Base-by-base conservation (phyloP, 1,284 basidiomycete genomes). In the Heliocybe sulcata region DNA sequence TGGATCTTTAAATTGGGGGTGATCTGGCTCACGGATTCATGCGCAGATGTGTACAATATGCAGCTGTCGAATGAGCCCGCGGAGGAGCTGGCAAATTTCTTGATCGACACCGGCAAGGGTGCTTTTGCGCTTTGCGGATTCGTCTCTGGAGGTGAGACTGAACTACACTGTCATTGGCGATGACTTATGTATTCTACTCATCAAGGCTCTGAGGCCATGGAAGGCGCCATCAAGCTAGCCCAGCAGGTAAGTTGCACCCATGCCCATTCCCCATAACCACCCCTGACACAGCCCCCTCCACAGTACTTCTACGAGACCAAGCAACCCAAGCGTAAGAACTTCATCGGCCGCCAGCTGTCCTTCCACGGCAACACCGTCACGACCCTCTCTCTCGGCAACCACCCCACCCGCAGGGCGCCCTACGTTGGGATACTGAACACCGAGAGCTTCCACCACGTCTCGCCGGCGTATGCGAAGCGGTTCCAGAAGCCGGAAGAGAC, bases 361-460 rank as follows among this genome's bases (percentile, higher is more conserved):
- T 94, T 83, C 70, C 92, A 94, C 65, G 92, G 92, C 1, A 94
- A 93, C 67, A 90, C 89, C 1, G 63, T 93, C 26, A 77, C 77
- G 33, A 87, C 87, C 0, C 70, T 92, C 16, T 78, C 84, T 12
- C 73, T 91, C 12, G 80, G 82, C 0, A 73, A 81, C 60, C 83
- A 91, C 60, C 83, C 84, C 3, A 64, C 70, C 31, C 82, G 90
- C 27, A 80, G 86, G 31, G 77, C 74, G 10, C 85, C 87, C 1
- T 91, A 89, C 63, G 78, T 75, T 42, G 77, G 71, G 25, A 77
- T 90, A 52, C 69, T 92, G 22, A 79, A 89, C 63, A 66, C 74
- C 14, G 67, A 79, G 1, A 77, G 82, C 61, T 92, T 87, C 67
- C 83, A 90, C 65, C 87, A 90, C 59, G 90, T 92, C 55, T 89